Evolutionary conservation across 2,329 filamentous ascomycete species (phyloP).

Genomic region (Lachnellula occidentalis): DNA sequence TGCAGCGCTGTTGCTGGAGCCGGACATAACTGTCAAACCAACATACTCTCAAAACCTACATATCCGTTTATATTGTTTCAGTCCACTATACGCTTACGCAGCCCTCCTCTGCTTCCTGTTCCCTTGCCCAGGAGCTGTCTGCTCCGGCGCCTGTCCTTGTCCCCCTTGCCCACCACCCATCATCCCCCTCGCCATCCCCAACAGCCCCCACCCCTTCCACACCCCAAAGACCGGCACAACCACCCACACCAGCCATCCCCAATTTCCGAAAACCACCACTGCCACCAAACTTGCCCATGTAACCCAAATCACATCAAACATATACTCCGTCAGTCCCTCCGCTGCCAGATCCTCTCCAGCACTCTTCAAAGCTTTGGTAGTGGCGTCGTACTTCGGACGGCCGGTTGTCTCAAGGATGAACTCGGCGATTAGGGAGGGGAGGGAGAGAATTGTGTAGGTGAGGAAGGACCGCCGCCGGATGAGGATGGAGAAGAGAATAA

Average conservation of each 20-base stretch:
- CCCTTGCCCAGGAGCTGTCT: constrained; percentile 19
- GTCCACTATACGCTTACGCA: constrained; percentile 9
- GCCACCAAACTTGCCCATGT: constrained; percentile 73
- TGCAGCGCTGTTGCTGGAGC: too few relatives aligned
- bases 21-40: too few relatives aligned
- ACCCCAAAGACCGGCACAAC: constrained; percentile 29
- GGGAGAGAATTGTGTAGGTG: constrained; percentile 66
- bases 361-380: constrained; percentile 50
- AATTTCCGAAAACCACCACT: constrained; percentile 76
- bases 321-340: constrained; percentile 87
- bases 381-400: constrained; percentile 65
- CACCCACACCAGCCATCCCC: constrained; percentile 61
- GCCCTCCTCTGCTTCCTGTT: constrained; percentile 32
- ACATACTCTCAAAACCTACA: too few relatives aligned
- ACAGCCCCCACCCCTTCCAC: constrained; percentile 30
- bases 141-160: constrained; percentile 25
- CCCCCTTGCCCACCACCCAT: constrained; percentile 27
- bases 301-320: constrained; percentile 96
- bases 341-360: constrained; percentile 85
- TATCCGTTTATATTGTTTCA: neutral
- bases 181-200: constrained; percentile 31
- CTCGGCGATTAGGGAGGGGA: constrained; percentile 73
- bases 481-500: constrained; percentile 64
- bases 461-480: constrained; percentile 57
- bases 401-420: constrained; percentile 80